These are phyloP conservation scores for Alternaria alternata DNA, from an alignment of 2,329 filamentous ascomycete species.

Conservation along the genomic window DNA sequence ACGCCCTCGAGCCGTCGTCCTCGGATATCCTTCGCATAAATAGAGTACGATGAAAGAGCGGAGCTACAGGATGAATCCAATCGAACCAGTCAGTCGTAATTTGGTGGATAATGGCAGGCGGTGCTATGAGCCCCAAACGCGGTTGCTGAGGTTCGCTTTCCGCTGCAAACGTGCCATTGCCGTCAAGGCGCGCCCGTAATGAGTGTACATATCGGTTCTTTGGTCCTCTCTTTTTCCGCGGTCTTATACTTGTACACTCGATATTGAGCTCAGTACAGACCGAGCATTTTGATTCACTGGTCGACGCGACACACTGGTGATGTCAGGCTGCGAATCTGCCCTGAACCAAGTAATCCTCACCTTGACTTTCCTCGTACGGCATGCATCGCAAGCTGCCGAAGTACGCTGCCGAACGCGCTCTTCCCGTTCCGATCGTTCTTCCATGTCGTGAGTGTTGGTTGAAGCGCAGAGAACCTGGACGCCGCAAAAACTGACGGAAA, in stretches of 20 bases:
- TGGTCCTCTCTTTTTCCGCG: constrained; percentile 29
- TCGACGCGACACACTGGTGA: constrained; percentile 15
- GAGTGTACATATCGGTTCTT: constrained; percentile 28
- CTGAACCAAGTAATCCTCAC: constrained; percentile 9
- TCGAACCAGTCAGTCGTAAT: constrained; percentile 31
- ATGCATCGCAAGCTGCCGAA: constrained; percentile 31
- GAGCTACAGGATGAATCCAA: constrained; percentile 32
- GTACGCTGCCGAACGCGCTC: constrained; percentile 15
- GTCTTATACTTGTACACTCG: constrained; percentile 22
- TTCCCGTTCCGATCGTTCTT: constrained; percentile 9
- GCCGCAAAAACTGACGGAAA: constrained; percentile 17
- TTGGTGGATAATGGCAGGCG: constrained; percentile 14
- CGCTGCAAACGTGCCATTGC: not conserved
- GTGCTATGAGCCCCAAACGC: constrained; percentile 17
- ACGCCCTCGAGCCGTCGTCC: not conserved
- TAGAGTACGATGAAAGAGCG: constrained; percentile 19
- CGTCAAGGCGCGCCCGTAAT: constrained; percentile 15
- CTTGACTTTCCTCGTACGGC: constrained; percentile 32
- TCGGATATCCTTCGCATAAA: constrained; percentile 17
- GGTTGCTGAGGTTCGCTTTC: not conserved
- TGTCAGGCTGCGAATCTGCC: not conserved
- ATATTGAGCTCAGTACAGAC: constrained; percentile 24
- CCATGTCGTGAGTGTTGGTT: not conserved
- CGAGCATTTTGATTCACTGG: constrained; percentile 13
- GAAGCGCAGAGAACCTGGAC: not conserved